phyloP scores from a whole-genome alignment of 2,329 filamentous ascomycete species.

The Cladophialophora carrionii region DNA sequence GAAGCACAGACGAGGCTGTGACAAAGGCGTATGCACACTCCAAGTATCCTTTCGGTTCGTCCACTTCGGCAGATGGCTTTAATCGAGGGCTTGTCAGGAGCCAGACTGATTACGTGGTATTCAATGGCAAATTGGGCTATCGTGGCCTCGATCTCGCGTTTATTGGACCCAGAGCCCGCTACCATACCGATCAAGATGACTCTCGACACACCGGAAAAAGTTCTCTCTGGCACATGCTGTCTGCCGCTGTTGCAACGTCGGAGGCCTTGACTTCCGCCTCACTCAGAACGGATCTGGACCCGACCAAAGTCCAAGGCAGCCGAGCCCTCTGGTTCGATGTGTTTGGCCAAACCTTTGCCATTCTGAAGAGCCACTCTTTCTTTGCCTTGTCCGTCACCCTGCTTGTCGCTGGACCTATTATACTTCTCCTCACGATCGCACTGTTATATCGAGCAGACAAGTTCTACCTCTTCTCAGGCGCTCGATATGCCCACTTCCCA shows the following conservation, averaged over 20 bases:
- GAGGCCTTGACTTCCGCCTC: slow-evolving; percentile 70
- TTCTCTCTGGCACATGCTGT: slow-evolving; percentile 93
- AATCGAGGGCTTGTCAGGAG: slow-evolving; percentile 76
- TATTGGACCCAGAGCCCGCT: slow-evolving; percentile 79
- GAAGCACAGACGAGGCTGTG: slow-evolving; percentile 83
- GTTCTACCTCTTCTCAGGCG: slow-evolving; percentile 82
- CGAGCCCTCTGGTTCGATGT: slow-evolving; percentile 88
- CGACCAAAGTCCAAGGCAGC: slow-evolving; percentile 44
- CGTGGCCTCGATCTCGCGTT: slow-evolving; percentile 92
- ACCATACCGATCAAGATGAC: slow-evolving; percentile 91
- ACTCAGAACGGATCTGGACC: slow-evolving; percentile 27
- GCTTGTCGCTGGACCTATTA: slow-evolving; percentile 75
- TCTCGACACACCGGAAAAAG: slow-evolving; percentile 68
- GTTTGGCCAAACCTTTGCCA: slow-evolving; percentile 76
- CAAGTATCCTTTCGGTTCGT: slow-evolving; percentile 78
- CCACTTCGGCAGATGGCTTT: slow-evolving; percentile 83
- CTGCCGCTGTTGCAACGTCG: slow-evolving; percentile 74
- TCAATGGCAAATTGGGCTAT: slow-evolving; percentile 74
- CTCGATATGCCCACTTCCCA: slow-evolving; percentile 62
- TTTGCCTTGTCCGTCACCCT: slow-evolving; percentile 87
- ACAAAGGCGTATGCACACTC: slow-evolving; percentile 74
- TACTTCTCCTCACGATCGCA: slow-evolving; percentile 70
- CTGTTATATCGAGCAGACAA: slow-evolving; percentile 73
- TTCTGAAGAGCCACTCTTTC: slow-evolving; percentile 78
- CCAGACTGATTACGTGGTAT: slow-evolving; percentile 87